Base-by-base conservation (phyloP, 2,329 filamentous ascomycete genomes). In the Scytalidium sp. region DNA sequence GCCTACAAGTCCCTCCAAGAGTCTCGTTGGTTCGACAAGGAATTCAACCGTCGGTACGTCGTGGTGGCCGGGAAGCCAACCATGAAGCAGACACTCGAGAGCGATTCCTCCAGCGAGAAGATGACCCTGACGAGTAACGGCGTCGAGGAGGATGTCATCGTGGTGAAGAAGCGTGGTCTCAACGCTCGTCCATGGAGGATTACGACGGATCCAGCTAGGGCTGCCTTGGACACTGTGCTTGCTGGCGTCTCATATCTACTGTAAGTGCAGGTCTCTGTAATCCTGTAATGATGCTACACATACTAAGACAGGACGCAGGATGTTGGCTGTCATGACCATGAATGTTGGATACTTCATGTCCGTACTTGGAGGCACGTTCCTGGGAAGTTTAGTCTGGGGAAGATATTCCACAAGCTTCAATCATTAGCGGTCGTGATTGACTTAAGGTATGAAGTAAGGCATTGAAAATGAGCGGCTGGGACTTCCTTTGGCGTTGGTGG, bases 301-400 rank as follows among this genome's bases (percentile, higher is more conserved):
- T 50, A 20, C 56, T 60, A 47, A 56, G 52, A 46, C 55, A 46
- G 10, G 19, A 10, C 45, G 17, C 59, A 96, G 91, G 52, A 96
- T 96, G 91, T 73, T 96, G 71, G 89, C 88, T 13, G 87, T 95
- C 64, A 96, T 94, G 90, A 92, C 88, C 1, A 83, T 90, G 74
- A 94, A 94, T 60, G 80, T 93, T 15, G 90, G 89, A 11, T 94
- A 94, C 66, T 93, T 93, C 66, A 69, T 90, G 48, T 91, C 88
- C 0, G 79, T 92, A n/a, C 76, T 95, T 10, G 85, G 75, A 3
- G 87, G 87, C 13, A 80, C 87, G 2, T 97, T 97, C 63, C 64
- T 95, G n/a, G 93, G 93, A 20, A 94, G 94, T 66, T 70, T 97
- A 7, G 55, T 55, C 13, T 45, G 66, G n/a, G 64, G 64, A 21